Percentiles rank a stretch among this genome's conserved stretches.
Conservation (phyloP, 2,329 filamentous ascomycete genomes). For the Penicillium sp. region DNA sequence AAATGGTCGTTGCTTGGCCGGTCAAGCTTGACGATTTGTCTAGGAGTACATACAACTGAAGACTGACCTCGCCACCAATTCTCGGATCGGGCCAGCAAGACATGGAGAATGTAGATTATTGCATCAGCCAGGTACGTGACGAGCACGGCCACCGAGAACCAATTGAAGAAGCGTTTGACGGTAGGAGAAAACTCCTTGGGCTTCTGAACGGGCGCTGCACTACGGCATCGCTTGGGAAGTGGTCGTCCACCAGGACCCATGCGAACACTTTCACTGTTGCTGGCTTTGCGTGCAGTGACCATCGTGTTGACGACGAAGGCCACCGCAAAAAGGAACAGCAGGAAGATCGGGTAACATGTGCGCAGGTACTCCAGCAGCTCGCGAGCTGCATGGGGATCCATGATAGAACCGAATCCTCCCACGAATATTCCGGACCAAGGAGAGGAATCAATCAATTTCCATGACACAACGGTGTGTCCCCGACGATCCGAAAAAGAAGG, state of each 20-base stretch:
- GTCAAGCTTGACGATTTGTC: background rate
- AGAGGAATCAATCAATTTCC: constrained; percentile 35
- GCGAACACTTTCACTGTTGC: constrained; percentile 53
- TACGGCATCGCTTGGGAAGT: constrained; percentile 67
- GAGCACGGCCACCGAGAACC: constrained; percentile 70
- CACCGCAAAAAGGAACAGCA: constrained; percentile 66
- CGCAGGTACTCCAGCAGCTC: constrained; percentile 54
- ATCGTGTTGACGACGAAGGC: constrained; percentile 66
- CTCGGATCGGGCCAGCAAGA: constrained; percentile 65
- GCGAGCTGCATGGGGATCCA: constrained; percentile 47
- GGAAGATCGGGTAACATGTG: constrained; percentile 64
- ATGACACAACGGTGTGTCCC: constrained; percentile 34
- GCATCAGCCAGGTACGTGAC: constrained; percentile 77
- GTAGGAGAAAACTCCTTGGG: constrained; percentile 64
- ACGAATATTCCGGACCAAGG: constrained; percentile 24
- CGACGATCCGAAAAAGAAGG: constrained; percentile 16
- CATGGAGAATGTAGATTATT: constrained; percentile 72
- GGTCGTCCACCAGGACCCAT: constrained; percentile 88
- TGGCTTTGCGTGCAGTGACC: constrained; percentile 54
- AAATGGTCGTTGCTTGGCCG: background rate
- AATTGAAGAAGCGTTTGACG: constrained; percentile 74
- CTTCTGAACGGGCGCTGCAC: constrained; percentile 53
- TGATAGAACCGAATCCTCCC: constrained; percentile 31
- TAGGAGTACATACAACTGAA: constrained; percentile 64
- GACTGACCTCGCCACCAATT: constrained; percentile 83